Evolutionary conservation across 192 early-diverging fungal genomes (phyloP).

Genomic region (Backusella macrospora): DNA sequence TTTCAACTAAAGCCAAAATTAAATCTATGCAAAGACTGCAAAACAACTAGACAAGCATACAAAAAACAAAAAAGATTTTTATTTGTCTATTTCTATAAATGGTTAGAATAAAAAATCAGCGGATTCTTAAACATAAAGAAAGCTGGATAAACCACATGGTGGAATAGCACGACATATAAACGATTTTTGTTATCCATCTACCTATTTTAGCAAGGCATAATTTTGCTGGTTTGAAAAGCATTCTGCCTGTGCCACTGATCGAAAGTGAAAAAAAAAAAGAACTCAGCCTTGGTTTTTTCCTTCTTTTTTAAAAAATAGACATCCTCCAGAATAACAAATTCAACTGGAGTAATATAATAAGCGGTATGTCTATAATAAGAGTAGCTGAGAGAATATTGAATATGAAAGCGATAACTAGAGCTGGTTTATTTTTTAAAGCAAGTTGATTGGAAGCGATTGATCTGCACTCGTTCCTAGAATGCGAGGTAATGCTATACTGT

Average conservation of each 20-base stretch:
- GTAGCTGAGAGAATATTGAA: neutral
- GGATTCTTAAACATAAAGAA: slow-evolving; percentile 6
- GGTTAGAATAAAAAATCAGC: neutral
- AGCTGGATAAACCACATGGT: neutral
- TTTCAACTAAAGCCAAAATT: too few relatives aligned
- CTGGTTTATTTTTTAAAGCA: neutral
- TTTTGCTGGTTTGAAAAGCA: neutral
- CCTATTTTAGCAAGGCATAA: neutral
- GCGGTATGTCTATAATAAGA: neutral
- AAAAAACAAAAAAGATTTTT: neutral
- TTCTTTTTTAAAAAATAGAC: neutral
- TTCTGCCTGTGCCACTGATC: neutral
- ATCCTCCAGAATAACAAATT: neutral
- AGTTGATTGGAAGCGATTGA: neutral
- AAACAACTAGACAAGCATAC: too few relatives aligned
- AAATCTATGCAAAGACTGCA: too few relatives aligned
- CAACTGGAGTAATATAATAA: neutral
- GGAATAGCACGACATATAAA: slow-evolving; percentile 1
- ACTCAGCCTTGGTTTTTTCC: neutral
- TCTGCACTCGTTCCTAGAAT: neutral
- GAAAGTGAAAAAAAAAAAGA: neutral
- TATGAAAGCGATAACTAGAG: too few relatives aligned
- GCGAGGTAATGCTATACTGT: neutral
- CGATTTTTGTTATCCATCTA: neutral
- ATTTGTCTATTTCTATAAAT: neutral